Evolutionary conservation across 2,329 filamentous ascomycete species (phyloP), one percentile per base, ranked within the genome.

Genomic region (Trichoderma sp.): DNA sequence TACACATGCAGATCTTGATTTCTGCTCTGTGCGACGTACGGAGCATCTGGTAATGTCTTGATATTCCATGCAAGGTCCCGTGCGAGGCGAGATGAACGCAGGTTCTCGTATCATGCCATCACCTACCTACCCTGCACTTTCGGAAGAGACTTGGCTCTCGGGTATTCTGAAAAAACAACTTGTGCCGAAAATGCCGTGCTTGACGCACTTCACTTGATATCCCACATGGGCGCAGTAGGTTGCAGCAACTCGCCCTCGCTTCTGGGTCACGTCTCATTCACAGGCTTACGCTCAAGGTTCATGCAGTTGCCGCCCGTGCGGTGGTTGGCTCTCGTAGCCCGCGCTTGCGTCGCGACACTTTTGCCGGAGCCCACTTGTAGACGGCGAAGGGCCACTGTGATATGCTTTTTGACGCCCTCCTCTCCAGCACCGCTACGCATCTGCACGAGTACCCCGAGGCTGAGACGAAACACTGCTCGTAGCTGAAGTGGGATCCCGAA

Each of bases 151-250:
- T n/a, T 39, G 12, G 14, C 18, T 6, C 39, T 30, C 28, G 26
- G n/a, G 34, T 51, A n/a, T 51, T 24, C 64, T 47, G 18, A 24
- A 26, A 26, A n/a, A 28, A 2, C 11, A 12, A 69, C 2, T 26
- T 30, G 39, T 60, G 66, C 66, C 66, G 66, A 60, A 28, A 69
- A 61, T 61, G 66, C 66, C 66, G 66, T 61, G 39, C 26, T n/a
- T n/a, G 43, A 58, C 56, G 28, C 57, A 60, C 30, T 60, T 60
- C 57, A 32, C 30, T 69, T 14, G 53, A 61, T 51, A 61, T 51
- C 12, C 66, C 56, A 26, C 26, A 58, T 51, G 28, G 28, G 47
- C 36, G 66, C 34, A 61, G 43, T 8, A 51, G 58, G 39, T 30
- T 60, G 39, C 66, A 24, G 36, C 7, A 69, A 51, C 36, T 32